Base-by-base conservation (phyloP, 306 rosid genomes). In the Quercus berberidifolia region DNA sequence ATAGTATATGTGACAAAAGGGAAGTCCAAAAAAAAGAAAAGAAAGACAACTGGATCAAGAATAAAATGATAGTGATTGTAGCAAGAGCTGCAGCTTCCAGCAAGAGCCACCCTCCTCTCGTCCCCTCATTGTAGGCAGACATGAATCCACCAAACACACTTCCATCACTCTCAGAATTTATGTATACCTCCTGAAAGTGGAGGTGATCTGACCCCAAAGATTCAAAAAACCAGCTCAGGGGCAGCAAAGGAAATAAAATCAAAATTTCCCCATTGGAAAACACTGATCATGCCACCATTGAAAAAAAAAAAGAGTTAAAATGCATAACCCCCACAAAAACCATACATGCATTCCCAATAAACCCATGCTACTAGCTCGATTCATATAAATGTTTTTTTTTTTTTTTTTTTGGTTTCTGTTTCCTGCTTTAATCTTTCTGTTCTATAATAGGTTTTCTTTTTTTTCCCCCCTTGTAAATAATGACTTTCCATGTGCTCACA, bases 171-270 rank as follows among this genome's bases (percentile, higher is more conserved):
- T 51, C 84, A 75, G 67, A 55, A 75, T 63, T 63, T 68, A 15
- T 63, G 23, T 74, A 20, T 13, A 19, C 81, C 78, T 52, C 83
- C 76, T 52, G 18, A 67, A 30, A 26, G 64, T 23, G 77, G 77
- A 73, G 78, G 79, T 55, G 64, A 76, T 55, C 81, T 80, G 84
- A 84, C 94, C 89, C 91, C 91, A 75, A 86, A 89, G 89, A 84
- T 82, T 83, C 79, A 60, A 75, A 81, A 90, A 87, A 75, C 76
- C 86, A 82, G 77, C 90, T 77, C 84, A 79, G 91, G 90, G 87
- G 88, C 86, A 62, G 83, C 62, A 14, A 59, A 80, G 88, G 88
- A 82, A 84, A 78, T 54, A 78, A 82, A 21, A 76, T 26, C 79
- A 90, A 90, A 89, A 73, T 87, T 87, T 82, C 79, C 87, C 80